Base-by-base conservation (phyloP, 1,284 basidiomycete species). In the Boletellus dicymbophilus region DNA sequence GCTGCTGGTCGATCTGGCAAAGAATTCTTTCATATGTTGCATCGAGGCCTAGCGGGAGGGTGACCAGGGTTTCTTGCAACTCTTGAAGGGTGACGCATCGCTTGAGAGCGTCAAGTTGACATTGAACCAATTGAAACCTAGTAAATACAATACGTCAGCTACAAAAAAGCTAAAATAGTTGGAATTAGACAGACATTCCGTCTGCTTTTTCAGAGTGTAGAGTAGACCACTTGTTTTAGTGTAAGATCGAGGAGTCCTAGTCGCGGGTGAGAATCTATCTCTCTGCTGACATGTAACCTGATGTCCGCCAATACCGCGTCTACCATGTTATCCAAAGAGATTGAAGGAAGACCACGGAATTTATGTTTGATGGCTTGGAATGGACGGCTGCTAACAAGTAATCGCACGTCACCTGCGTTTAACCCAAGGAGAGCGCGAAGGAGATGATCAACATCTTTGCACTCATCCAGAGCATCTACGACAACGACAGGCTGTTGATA, bases 381-480 rank as follows among this genome's bases (percentile, higher is more conserved):
- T 4, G 53, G 40, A 3, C 48, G 52, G 42, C 53, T 49, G 23
- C 36, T 50, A 6, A 45, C 34, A 7, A 55, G 38, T 2, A 55
- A 15, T 7, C 42, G 34, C 5, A 53, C 4, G 6, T 20, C 22
- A 16, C 13, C 22, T 15, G 41, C 3, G 3, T 9, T 13, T 13
- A 44, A 15, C 13, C 25, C 40, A 9, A 36, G 13, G 23, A 55
- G 37, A 3, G 48, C 40, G 10, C 27, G 4, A 6, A 55, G 47
- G 5, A 55, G 41, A 6, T 10, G 12, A 25, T 55, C 33, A 2
- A 55, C 2, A 12, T 55, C 41, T 34, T 27, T 28, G 36, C 53
- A 55, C 22, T 55, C 53, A 4, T 55, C 53, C 3, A 55, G 36
- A 3, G 52, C 53, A 26, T 55, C 53, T 4, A 55, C 42, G 25